These are phyloP conservation scores for Tulasnella sp. DNA, from an alignment of 768 basidiomycete species.

Conservation along the genomic window DNA sequence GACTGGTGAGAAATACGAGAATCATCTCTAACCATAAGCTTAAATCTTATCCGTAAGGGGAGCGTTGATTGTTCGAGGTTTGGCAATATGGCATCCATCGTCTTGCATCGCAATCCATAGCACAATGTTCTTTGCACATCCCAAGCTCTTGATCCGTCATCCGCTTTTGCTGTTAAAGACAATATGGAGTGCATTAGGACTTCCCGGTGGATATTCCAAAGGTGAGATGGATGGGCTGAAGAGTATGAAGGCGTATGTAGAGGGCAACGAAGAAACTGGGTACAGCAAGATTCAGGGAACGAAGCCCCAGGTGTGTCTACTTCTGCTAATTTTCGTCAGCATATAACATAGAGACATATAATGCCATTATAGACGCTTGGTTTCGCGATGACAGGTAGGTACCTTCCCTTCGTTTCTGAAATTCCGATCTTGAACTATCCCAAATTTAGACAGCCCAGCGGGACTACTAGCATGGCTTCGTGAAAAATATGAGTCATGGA, in stretches of 20 bases:
- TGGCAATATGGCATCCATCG: constrained; percentile 8
- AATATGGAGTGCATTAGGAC: background rate
- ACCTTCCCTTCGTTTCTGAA: too few species aligned
- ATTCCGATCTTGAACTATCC: too few species aligned
- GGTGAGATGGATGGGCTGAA: background rate
- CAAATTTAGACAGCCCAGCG: constrained; percentile 8
- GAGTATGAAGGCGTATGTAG: background rate
- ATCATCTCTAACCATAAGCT: too few species aligned
- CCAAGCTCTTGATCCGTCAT: background rate
- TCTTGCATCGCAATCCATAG: constrained; percentile 4
- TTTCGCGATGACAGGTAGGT: constrained; percentile 7
- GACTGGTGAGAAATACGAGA: constrained; percentile 10
- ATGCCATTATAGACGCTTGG: constrained; percentile 12
- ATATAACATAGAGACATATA: too few species aligned
- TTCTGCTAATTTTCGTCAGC: too few species aligned
- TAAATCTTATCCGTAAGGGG: too few species aligned
- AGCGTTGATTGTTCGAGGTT: background rate
- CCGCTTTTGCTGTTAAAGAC: constrained; percentile 5
- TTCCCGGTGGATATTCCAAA: constrained; percentile 7
- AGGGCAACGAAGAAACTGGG: background rate
- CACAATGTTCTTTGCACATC: constrained; percentile 5
- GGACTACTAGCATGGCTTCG: constrained; percentile 12
- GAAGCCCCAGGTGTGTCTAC: constrained; percentile 6
- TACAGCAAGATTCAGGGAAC: constrained; percentile 8
- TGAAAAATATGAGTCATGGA: constrained; percentile 8